Conservation (phyloP, 495 filamentous ascomycete genomes). For the Aspergillus affinis region DNA sequence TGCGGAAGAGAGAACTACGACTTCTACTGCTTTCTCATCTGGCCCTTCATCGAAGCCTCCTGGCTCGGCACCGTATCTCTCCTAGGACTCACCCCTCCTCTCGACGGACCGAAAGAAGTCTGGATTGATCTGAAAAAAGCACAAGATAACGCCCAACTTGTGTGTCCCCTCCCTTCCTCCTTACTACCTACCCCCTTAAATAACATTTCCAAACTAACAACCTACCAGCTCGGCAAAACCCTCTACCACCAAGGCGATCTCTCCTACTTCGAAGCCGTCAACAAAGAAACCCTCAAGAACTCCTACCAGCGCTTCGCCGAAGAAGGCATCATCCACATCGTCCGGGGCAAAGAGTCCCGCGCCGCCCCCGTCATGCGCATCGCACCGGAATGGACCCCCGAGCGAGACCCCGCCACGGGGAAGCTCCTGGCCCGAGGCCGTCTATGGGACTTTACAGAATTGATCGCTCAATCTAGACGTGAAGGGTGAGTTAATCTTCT, state of each 20-base stretch:
- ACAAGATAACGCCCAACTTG: conserved; percentile 80
- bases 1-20: conserved; percentile 91
- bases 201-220: not conserved
- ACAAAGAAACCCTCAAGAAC: conserved; percentile 95
- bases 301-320: conserved; percentile 84
- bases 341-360: conserved; percentile 59
- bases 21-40: conserved; percentile 97
- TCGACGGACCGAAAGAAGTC: conserved; percentile 55
- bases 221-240: conserved; percentile 80
- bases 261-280: conserved; percentile 95
- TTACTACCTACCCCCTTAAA: not conserved
- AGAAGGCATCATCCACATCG: conserved; percentile 79
- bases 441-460: conserved; percentile 88
- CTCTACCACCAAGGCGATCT: conserved; percentile 97
- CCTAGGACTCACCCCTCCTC: conserved; percentile 77
- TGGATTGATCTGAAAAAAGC: conserved; percentile 79
- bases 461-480: conserved; percentile 74
- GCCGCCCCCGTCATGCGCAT: conserved; percentile 60
- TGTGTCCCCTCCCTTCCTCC: conserved; percentile 37
- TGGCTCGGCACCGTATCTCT: conserved; percentile 90
- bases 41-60: conserved; percentile 92
- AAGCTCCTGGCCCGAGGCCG: conserved; percentile 65
- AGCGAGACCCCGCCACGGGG: conserved; percentile 59
- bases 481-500: conserved; percentile 76
- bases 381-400: conserved; percentile 74